A percentile compares a stretch with the other conserved stretches of the same genome.
Evolutionary conservation across 805 yeast species (phyloP).

Genomic region (Lachancea sp.): DNA sequence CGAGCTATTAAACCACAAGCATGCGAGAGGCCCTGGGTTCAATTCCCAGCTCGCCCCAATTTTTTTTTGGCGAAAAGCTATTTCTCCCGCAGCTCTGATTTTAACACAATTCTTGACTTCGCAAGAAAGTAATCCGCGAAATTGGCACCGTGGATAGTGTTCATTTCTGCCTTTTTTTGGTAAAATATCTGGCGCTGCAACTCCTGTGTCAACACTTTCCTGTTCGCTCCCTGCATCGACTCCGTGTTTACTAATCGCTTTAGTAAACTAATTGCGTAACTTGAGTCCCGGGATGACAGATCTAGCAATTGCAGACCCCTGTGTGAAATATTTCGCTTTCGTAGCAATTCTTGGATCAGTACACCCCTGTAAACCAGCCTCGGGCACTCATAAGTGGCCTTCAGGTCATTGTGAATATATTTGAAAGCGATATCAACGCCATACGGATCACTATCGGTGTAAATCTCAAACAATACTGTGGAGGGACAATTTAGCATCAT

Average conservation of each 20-base stretch:
- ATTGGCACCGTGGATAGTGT: constrained; percentile 28
- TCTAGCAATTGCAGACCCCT: constrained; percentile 16
- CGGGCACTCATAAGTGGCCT: constrained; percentile 10
- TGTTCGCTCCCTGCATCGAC: background rate
- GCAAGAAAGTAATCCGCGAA: constrained; percentile 10
- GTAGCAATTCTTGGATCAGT: constrained; percentile 15
- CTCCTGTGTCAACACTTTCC: constrained; percentile 30
- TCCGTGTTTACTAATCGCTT: constrained; percentile 8
- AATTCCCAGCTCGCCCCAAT: constrained; percentile 42
- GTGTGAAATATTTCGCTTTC: background rate
- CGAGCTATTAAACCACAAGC: constrained; percentile 14
- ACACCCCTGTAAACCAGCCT: constrained; percentile 22
- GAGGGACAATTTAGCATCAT: constrained; percentile 22
- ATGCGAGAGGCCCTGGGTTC: constrained; percentile 55
- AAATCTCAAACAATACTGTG: constrained; percentile 36
- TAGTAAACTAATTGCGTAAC: constrained; percentile 23
- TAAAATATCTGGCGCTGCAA: constrained; percentile 52
- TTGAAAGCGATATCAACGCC: constrained; percentile 53
- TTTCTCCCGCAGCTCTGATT: too few species aligned
- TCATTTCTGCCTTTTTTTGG: constrained; percentile 57
- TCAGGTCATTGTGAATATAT: constrained; percentile 29
- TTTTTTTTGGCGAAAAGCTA: too few species aligned
- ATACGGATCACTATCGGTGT: constrained; percentile 62
- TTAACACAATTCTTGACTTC: background rate
- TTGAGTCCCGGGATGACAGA: constrained; percentile 27